phyloP scores from a whole-genome alignment of 1,284 basidiomycete species.

The Hypsizygus ulmarius region DNA sequence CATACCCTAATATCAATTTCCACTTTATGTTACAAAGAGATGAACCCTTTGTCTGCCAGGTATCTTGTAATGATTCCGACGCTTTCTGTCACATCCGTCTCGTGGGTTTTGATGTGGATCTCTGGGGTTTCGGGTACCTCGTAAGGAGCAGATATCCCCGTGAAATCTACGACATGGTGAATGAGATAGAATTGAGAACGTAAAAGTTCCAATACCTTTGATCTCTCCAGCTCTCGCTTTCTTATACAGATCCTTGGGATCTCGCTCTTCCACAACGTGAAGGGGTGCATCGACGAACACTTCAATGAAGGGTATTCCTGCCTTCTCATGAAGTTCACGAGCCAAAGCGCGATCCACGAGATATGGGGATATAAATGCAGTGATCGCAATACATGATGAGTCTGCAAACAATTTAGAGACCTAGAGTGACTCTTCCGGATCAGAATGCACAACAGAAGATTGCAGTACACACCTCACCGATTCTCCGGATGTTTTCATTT shows the following conservation, averaged over 20 bases:
- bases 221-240: conserved; percentile 96
- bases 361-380: conserved; percentile 99
- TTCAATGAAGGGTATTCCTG: conserved; percentile 84
- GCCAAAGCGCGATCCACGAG: conserved; percentile 84
- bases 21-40: conserved; percentile 32
- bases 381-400: conserved; percentile 82
- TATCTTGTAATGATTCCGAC: conserved; percentile 85
- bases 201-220: conserved; percentile 59
- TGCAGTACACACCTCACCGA: conserved; percentile 75
- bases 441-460: not conserved
- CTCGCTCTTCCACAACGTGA: conserved; percentile 83
- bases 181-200: not conserved
- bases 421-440: conserved; percentile 37
- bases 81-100: conserved; percentile 76
- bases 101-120: conserved; percentile 90
- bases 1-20: not conserved
- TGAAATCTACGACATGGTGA: conserved; percentile 73
- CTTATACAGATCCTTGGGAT: conserved; percentile 98
- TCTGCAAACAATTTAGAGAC: conserved; percentile 95
- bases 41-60: conserved; percentile 62
- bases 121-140: conserved; percentile 87
- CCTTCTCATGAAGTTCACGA: conserved; percentile 77
- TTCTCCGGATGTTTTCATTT: conserved; percentile 96
- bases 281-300: conserved; percentile 95
- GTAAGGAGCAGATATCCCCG: conserved; percentile 96